Base-by-base conservation (phyloP, 2,329 filamentous ascomycete species). In the Cladophialophora bantiana region DNA sequence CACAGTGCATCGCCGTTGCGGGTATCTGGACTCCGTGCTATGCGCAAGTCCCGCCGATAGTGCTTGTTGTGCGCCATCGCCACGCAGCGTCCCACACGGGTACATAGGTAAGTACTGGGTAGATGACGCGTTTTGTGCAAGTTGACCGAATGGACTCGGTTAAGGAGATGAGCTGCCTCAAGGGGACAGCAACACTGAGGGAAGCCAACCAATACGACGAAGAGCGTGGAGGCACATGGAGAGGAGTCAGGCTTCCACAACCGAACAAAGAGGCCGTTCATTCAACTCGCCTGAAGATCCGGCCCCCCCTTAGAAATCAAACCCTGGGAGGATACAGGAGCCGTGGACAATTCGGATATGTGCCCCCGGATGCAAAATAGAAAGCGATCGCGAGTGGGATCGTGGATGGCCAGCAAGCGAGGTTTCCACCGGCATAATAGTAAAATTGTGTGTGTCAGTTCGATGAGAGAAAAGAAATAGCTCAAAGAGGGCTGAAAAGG, bases 1-100 rank as follows among this genome's bases (percentile, higher is more conserved):
- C 50, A n/a, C 32, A 7, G 18, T 40, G 56, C 36, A 32, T 56
- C 59, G 48, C 63, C 63, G 35, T 55, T 38, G 59, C 52, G 48
- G 48, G 34, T 34, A 20, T 31, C 18, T 31, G 9, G 36, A 55
- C 35, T 31, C 20, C 31, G 53, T 15, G 34, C 60, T 56, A 62
- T 35, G 26, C 18, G 26, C 13, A 31, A 35, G 52, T 36, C 42
- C 60, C 52, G 26, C 18, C 52, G 50, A 62, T 42, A 35, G 36
- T 56, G 60, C 35, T 53, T 55, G 26, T 48, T 35, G n/a, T 32
- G 32, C 55, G 52, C 45, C 52, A 62, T 45, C 13, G 20, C 48
- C 50, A 42, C 56, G 26, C 4, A 26, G 13, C 42, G 42, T 31
- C 13, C 38, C 12, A n/a, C 45, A 26, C 26, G 26, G 26, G 26